phyloP scores from a whole-genome alignment of 2,329 filamentous ascomycete species.

The Chaetomium globosum region DNA sequence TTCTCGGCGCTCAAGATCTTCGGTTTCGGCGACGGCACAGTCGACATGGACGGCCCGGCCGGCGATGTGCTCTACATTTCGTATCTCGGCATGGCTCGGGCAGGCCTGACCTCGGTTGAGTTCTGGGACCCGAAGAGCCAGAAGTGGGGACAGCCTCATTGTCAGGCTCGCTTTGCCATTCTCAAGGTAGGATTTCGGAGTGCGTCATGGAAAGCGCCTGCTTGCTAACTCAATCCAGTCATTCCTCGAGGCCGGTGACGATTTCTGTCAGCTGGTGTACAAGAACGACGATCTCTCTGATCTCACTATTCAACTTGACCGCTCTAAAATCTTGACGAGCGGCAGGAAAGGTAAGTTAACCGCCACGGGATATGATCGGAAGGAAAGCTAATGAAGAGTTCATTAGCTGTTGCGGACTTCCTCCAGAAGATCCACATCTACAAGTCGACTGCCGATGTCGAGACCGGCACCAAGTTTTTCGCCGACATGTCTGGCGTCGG shows the following conservation, averaged over 20 bases:
- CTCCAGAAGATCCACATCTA: slow-evolving; percentile 90
- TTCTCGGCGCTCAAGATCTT: slow-evolving; percentile 89
- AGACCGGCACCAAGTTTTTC: slow-evolving; percentile 77
- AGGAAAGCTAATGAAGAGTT: slow-evolving; percentile 11
- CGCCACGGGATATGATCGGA: background rate
- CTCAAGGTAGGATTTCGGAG: slow-evolving; percentile 52
- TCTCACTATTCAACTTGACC: slow-evolving; percentile 79
- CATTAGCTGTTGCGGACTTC: slow-evolving; percentile 74
- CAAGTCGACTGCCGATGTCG: slow-evolving; percentile 85
- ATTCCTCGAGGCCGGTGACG: slow-evolving; percentile 81
- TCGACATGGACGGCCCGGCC: slow-evolving; percentile 73
- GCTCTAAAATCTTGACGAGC: slow-evolving; percentile 79
- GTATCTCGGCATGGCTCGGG: slow-evolving; percentile 91
- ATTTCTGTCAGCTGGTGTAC: slow-evolving; percentile 82
- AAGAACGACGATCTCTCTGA: slow-evolving; percentile 74
- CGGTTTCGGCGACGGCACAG: slow-evolving; percentile 77
- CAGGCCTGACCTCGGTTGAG: slow-evolving; percentile 85
- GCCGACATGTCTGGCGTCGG: slow-evolving; percentile 81
- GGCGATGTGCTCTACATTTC: slow-evolving; percentile 85
- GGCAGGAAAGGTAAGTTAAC: slow-evolving; percentile 64
- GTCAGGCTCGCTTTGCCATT: slow-evolving; percentile 88
- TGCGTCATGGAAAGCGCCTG: background rate
- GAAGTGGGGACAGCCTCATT: slow-evolving; percentile 93
- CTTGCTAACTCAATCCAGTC: slow-evolving; percentile 48
- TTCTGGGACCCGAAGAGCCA: slow-evolving; percentile 90